Base-by-base conservation (phyloP, 208 protist genomes). In the Acanthamoeba triangularis region DNA sequence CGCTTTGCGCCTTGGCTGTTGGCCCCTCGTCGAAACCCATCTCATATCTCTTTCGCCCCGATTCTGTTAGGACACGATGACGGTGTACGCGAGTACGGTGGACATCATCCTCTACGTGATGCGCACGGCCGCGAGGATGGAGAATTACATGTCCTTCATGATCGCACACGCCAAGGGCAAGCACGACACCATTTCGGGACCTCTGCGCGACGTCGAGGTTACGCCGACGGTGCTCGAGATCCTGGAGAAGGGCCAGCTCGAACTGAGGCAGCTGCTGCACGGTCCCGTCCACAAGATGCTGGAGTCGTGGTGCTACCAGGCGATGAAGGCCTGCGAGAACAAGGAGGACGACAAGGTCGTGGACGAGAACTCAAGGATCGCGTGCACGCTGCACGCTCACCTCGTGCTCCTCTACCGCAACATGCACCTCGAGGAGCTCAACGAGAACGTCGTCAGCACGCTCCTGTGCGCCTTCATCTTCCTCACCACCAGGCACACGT, bases 401-500 rank as follows among this genome's bases (percentile, higher is more conserved):
- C 87, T 97, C 59, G 59, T 98, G 14, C 95, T 98, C 63, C 61
- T 97, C 56, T 92, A 87, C 82, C 88, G 96, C 52, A 97, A 96
- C 90, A 72, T 95, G 41, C n/a, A 35, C 16, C 28, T 63, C 25
- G 94, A 65, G 25, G 59, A 69, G 94, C 41, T 96, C 33, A 95
- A 78, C 44, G 52, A 63, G 69, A 41, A 97, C 54, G 28, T 95
- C 37, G 91, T 74, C 23, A 54, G 41, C 23, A 76, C 69, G 23
- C 11, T 98, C 33, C 90, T 97, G 44, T 96, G 93, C 52, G 54
- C 56, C 28, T 67, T 97, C 63, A 47, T 96, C 54, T 98, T 98
- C 63, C 69, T 97, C 25, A 97, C 94, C 76, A 96, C 93, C 52
- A 82, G 97, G 28, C 96, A 98, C 90, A 94, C 88, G 41, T 94